phyloP scores from a whole-genome alignment of 2,329 filamentous ascomycete species.

The Dendrostoma leiphaemia region DNA sequence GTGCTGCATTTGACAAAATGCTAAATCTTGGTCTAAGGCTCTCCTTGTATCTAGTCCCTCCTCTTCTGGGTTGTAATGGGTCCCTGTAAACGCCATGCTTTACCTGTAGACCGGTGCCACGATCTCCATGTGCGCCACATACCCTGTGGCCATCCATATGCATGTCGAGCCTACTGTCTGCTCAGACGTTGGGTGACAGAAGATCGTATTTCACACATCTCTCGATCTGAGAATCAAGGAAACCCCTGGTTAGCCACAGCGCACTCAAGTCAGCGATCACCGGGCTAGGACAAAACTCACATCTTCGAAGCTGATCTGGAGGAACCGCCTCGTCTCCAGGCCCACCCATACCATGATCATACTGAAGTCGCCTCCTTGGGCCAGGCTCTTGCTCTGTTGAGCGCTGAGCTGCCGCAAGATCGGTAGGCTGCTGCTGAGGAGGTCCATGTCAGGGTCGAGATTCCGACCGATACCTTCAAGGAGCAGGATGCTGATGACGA shows the following conservation, averaged over 20 bases:
- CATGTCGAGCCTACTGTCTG: slow-evolving; percentile 16
- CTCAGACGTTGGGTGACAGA: slow-evolving; percentile 78
- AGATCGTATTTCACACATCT: slow-evolving; percentile 88
- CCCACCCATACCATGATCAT: slow-evolving; percentile 93
- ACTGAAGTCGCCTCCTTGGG: slow-evolving; percentile 71
- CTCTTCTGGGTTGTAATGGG: too few relatives aligned
- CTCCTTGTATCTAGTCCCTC: too few relatives aligned
- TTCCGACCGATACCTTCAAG: slow-evolving; percentile 91
- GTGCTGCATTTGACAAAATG: too few relatives aligned
- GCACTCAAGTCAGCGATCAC: slow-evolving; percentile 3
- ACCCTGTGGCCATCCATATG: not conserved
- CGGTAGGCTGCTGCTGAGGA: slow-evolving; percentile 82
- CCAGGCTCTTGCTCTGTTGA: slow-evolving; percentile 67
- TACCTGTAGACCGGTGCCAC: too few relatives aligned
- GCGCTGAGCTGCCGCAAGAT: slow-evolving; percentile 86
- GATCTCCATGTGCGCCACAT: too few relatives aligned
- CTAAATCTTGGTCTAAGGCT: too few relatives aligned
- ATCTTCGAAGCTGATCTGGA: slow-evolving; percentile 87
- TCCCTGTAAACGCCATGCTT: too few relatives aligned
- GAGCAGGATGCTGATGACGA: slow-evolving; percentile 90
- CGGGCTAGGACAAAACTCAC: slow-evolving; percentile 46
- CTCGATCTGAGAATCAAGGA: slow-evolving; percentile 59
- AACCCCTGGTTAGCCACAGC: slow-evolving; percentile 7
- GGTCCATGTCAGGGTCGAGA: slow-evolving; percentile 81
- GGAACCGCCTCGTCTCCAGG: slow-evolving; percentile 81